Conservation (phyloP, 1,284 basidiomycete species). For the Rhodofomes roseus region DNA sequence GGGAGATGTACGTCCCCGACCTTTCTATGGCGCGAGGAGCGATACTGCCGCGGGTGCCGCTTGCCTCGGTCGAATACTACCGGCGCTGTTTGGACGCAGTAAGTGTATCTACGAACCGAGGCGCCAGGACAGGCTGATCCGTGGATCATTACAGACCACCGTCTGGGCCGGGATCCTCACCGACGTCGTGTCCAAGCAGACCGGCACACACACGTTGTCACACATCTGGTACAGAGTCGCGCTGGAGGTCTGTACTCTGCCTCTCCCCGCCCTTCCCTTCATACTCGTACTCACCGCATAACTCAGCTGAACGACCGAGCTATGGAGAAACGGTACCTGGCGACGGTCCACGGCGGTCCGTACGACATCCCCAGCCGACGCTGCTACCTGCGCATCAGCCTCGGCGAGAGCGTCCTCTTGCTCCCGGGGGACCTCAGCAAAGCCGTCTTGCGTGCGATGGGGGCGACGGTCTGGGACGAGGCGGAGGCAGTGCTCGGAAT, state of each 20-base stretch:
- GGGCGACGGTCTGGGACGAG: background rate
- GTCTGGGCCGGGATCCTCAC: background rate
- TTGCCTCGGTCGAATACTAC: background rate
- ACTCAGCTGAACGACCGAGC: background rate
- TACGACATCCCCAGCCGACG: background rate
- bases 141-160: background rate
- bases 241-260: background rate
- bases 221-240: background rate
- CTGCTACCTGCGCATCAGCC: background rate
- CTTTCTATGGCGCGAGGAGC: too few relatives aligned
- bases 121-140: background rate
- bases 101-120: background rate
- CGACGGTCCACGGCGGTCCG: background rate
- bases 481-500: background rate
- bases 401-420: background rate
- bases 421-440: background rate
- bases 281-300: background rate
- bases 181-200: background rate
- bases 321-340: background rate
- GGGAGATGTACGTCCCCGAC: background rate
- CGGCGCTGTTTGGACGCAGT: background rate
- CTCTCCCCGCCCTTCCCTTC: background rate
- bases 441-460: background rate
- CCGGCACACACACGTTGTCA: background rate
- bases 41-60: too few relatives aligned